Base-by-base conservation (phyloP, 2,329 filamentous ascomycete genomes). In the Claviceps quebecensis region DNA sequence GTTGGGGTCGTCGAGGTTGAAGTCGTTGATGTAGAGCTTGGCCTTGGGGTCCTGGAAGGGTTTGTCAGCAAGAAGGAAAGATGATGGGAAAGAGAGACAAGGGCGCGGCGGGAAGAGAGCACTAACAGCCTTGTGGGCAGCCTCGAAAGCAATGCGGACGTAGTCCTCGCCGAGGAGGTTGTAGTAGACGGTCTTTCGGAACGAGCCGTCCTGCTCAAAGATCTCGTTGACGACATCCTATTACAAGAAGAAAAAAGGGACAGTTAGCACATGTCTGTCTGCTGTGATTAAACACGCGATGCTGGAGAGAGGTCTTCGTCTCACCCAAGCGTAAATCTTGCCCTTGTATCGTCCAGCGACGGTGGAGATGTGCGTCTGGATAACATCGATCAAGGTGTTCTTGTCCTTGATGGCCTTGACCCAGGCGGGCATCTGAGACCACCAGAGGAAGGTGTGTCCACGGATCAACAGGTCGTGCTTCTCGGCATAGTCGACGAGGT, bases 11-110 rank as follows among this genome's bases (percentile, higher is more conserved):
- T 85, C 83, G 49, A 85, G 74, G 69, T 84, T 85, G 67, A 75
- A 79, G 64, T 88, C 84, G 66, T 88, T 89, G 68, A 87, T 85
- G 70, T 86, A 89, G 40, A 88, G 72, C 67, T 83, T 83, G 2
- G 80, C 82, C 52, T 66, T 59, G 2, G 84, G 81, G 63, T 87
- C 84, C 14, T 50, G 16, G 1, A n/a, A n/a, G 14, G 13, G 1
- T 5, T 5, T 34, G 23, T 49, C 39, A 41, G 47, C 16, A 9
- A 36, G 14, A 2, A 17, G 22, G 7, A n/a, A 23, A 44, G 26
- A 44, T 1, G 14, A n/a, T n/a, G 44, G 8, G 8, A 9, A 9
- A 9, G 11, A 13, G 26, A 14, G n/a, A 36, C 5, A 11, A n/a
- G 16, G 8, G 19, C 11, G 3, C 3, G 13, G 22, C 22, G 22